Conservation (phyloP, 495 filamentous ascomycete genomes). For the Lepidopterella palustris region DNA sequence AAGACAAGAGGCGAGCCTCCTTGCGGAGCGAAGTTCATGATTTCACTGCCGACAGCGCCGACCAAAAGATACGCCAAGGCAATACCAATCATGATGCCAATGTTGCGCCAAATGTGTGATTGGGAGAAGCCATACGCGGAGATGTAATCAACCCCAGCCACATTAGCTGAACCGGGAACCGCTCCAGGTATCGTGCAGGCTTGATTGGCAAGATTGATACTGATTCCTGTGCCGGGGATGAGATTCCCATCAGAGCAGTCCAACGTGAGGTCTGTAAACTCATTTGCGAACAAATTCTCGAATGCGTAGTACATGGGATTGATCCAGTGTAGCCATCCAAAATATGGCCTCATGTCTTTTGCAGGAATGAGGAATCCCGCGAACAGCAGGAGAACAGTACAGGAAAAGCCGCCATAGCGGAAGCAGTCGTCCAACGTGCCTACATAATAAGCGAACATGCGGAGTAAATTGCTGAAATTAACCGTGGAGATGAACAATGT, state of each 20-base stretch:
- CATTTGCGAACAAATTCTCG: slow-evolving; percentile 40
- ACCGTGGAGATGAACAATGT: slow-evolving; percentile 55
- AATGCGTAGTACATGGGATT: slow-evolving; percentile 70
- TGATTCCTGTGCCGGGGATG: neutral
- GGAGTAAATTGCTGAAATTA: slow-evolving; percentile 70
- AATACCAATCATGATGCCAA: slow-evolving; percentile 60
- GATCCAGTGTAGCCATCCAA: slow-evolving; percentile 69
- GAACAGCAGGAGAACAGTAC: slow-evolving; percentile 62
- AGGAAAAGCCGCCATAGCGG: slow-evolving; percentile 53
- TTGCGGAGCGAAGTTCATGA: slow-evolving; percentile 15
- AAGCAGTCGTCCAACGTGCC: slow-evolving; percentile 58
- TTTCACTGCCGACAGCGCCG: slow-evolving; percentile 57
- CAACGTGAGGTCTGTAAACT: slow-evolving; percentile 44
- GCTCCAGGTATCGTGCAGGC: slow-evolving; percentile 53
- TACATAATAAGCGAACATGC: slow-evolving; percentile 58
- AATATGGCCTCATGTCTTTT: slow-evolving; percentile 67
- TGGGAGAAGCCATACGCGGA: slow-evolving; percentile 48
- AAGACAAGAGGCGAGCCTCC: neutral
- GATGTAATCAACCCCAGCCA: slow-evolving; percentile 49
- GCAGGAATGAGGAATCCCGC: slow-evolving; percentile 72
- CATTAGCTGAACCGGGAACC: slow-evolving; percentile 39
- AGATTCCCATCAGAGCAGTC: neutral
- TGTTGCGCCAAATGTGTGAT: slow-evolving; percentile 58
- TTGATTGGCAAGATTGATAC: slow-evolving; percentile 34
- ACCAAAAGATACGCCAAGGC: slow-evolving; percentile 50